phyloP scores from a whole-genome alignment of 2,329 filamentous ascomycete genomes.

The Venturia nashicola region DNA sequence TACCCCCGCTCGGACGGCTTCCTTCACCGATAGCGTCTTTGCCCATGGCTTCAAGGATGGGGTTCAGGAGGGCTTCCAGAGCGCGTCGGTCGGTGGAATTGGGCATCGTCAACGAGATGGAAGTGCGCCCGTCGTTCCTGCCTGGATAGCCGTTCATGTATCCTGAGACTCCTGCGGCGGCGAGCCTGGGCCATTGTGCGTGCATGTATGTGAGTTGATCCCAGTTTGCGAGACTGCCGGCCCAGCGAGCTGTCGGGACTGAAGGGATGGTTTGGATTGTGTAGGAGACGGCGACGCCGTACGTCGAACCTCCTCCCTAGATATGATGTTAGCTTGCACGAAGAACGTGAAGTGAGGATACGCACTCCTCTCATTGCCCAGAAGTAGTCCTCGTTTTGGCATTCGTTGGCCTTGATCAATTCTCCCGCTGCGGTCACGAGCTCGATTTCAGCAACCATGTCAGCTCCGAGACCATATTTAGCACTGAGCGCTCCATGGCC shows the following conservation, averaged over 20 bases:
- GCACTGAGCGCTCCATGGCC: conserved; percentile 23
- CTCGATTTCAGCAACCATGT: conserved; percentile 26
- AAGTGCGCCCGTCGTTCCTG: not conserved
- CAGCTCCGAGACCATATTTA: conserved; percentile 23
- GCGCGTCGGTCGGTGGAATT: not conserved
- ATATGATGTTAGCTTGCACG: not conserved
- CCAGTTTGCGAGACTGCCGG: not conserved
- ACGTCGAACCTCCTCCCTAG: conserved; percentile 10
- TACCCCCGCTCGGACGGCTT: no score
- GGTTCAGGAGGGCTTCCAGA: conserved; percentile 2
- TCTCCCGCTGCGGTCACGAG: conserved; percentile 27
- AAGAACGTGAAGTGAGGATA: not conserved
- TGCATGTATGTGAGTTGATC: conserved; percentile 6
- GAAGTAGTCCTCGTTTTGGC: conserved; percentile 10
- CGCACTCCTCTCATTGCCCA: conserved; percentile 10
- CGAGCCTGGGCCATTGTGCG: conserved; percentile 4
- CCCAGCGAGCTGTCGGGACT: not conserved
- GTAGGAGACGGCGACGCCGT: conserved; percentile 5
- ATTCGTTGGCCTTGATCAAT: conserved; percentile 25
- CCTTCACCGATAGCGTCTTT: not conserved
- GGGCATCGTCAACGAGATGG: conserved; percentile 3
- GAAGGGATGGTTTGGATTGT: conserved; percentile 8
- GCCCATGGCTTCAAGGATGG: conserved; percentile 5
- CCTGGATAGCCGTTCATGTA: conserved; percentile 8
- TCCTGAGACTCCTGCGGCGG: conserved; percentile 1